Conservation (phyloP, 768 basidiomycete species). For the Boletus coccyginus region DNA sequence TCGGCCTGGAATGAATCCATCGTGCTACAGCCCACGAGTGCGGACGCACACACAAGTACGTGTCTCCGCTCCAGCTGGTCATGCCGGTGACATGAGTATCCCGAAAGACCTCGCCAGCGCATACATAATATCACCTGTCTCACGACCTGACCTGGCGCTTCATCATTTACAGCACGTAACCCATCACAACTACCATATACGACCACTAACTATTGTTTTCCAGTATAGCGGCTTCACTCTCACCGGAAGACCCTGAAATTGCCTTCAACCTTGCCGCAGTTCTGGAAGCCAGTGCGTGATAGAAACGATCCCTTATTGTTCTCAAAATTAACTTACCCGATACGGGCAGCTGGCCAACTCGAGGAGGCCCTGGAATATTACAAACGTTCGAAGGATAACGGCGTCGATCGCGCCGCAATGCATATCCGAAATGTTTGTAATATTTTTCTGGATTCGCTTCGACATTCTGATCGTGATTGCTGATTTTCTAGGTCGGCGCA, state of each 20-base stretch:
- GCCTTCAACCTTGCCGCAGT: slow-evolving; percentile 90
- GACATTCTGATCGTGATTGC: slow-evolving; percentile 8
- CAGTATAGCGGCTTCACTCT: slow-evolving; percentile 79
- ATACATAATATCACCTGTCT: slow-evolving; percentile 77
- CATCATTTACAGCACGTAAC: slow-evolving; percentile 72
- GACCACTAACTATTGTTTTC: slow-evolving; percentile 32
- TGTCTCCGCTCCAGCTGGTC: slow-evolving; percentile 21
- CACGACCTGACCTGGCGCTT: slow-evolving; percentile 82
- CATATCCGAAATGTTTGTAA: slow-evolving; percentile 77
- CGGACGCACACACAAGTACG: slow-evolving; percentile 86
- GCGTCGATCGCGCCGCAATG: slow-evolving; percentile 77
- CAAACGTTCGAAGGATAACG: slow-evolving; percentile 71
- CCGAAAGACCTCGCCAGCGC: slow-evolving; percentile 79
- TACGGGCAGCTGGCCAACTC: slow-evolving; percentile 62
- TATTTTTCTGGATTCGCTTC: slow-evolving; percentile 16
- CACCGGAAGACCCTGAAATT: slow-evolving; percentile 88
- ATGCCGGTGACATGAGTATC: slow-evolving; percentile 22
- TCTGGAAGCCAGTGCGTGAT: slow-evolving; percentile 76
- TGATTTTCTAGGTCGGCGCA: slow-evolving; percentile 62
- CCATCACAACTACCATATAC: slow-evolving; percentile 28
- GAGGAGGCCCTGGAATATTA: slow-evolving; percentile 82
- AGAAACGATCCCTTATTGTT: slow-evolving; percentile 32
- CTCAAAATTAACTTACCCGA: slow-evolving; percentile 31
- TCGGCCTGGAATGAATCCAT: slow-evolving; percentile 85
- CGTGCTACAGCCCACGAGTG: slow-evolving; percentile 72